Conservation (phyloP, 441 rosid genomes). For the Euphorbia celastroides region DNA sequence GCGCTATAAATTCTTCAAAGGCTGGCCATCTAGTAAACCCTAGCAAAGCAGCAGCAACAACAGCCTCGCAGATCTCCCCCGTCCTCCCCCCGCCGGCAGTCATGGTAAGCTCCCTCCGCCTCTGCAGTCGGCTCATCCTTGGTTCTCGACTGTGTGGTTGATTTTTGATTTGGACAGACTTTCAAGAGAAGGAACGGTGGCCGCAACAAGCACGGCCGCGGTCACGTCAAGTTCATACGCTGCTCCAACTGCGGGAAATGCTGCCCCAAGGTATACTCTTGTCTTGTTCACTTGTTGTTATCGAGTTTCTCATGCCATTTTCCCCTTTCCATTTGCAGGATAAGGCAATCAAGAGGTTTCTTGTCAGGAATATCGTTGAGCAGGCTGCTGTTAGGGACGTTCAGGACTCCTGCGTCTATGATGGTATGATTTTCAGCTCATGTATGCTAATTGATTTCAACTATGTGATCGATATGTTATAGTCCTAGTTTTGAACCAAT, state of each 20-base stretch:
- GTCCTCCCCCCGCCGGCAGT: neutral
- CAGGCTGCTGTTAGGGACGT: conserved; percentile 96
- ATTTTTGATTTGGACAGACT: conserved; percentile 36
- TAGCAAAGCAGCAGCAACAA: neutral
- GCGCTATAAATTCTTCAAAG: neutral
- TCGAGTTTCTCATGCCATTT: neutral
- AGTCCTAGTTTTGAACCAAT: no score
- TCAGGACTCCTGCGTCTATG: conserved; percentile 88
- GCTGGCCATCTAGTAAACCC: neutral
- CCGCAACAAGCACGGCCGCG: conserved; percentile 95
- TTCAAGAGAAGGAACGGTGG: conserved; percentile 96
- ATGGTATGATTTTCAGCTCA: conserved; percentile 27
- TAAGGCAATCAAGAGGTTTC: conserved; percentile 87
- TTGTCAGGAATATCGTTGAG: conserved; percentile 93
- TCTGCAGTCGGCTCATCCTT: neutral
- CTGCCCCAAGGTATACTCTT: conserved; percentile 69
- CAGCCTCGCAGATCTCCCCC: neutral
- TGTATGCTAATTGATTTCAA: neutral
- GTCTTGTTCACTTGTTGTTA: neutral
- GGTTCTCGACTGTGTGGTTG: no score
- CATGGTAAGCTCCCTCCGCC: conserved; percentile 4
- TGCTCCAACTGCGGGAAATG: conserved; percentile 98
- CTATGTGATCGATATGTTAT: no score
- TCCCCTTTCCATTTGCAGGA: conserved; percentile 34
- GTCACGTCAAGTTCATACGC: conserved; percentile 84